phyloP scores from a whole-genome alignment of 2,329 filamentous ascomycete species.

The Emergomyces africanus region DNA sequence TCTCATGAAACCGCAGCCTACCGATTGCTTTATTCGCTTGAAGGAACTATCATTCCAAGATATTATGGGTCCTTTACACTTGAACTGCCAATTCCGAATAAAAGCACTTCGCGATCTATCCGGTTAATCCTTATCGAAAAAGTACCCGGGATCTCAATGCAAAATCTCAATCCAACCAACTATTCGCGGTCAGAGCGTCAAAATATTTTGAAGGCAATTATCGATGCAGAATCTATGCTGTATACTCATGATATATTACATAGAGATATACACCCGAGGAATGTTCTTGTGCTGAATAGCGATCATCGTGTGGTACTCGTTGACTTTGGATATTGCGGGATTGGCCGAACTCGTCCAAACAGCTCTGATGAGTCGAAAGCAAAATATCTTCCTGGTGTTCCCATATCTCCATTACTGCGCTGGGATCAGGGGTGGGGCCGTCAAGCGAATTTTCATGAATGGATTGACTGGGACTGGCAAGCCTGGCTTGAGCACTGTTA shows the following conservation, averaged over 20 bases:
- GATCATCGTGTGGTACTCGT: not conserved
- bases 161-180: constrained; percentile 2
- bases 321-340: not conserved
- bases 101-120: constrained; percentile 4
- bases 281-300: constrained; percentile 4
- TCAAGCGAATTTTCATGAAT: constrained; percentile 4
- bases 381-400: constrained; percentile 1
- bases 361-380: not conserved
- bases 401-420: constrained; percentile 4
- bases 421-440: constrained; percentile 2
- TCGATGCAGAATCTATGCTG: constrained; percentile 7
- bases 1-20: constrained; percentile 3
- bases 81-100: not conserved
- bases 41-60: constrained; percentile 3
- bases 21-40: not conserved
- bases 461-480: constrained; percentile 10
- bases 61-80: constrained; percentile 7
- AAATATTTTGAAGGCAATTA: constrained; percentile 7
- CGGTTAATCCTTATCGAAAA: constrained; percentile 10
- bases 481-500: constrained; percentile 7
- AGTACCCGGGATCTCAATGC: constrained; percentile 5
- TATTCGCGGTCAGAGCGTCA: constrained; percentile 6
- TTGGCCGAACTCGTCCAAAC: not conserved
- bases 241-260: constrained; percentile 7
- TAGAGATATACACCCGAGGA: constrained; percentile 9